Percentiles rank a stretch among this genome's conserved stretches.
Conservation (phyloP, 371 early-diverging fungal genomes). For the Rhizomucor miehei region DNA sequence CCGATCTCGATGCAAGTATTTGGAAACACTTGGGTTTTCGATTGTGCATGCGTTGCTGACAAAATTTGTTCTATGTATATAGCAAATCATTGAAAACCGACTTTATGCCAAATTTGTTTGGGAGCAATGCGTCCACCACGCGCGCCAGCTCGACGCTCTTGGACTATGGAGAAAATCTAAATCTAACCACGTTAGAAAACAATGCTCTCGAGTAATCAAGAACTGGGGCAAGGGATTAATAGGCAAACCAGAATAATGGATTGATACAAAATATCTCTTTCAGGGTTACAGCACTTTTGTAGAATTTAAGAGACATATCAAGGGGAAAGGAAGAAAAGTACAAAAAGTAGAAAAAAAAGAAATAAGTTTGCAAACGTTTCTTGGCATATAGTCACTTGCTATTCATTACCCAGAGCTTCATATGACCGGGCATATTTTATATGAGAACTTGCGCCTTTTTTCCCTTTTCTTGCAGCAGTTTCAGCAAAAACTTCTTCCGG, state of each 20-base stretch:
- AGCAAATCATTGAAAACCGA: slow-evolving; percentile 46
- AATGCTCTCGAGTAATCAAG: slow-evolving; percentile 42
- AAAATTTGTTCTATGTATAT: slow-evolving; percentile 1
- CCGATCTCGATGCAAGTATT: slow-evolving; percentile 51
- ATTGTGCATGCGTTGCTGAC: no score
- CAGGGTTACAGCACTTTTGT: background rate
- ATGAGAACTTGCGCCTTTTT: no score
- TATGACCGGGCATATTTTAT: no score
- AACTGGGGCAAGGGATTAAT: slow-evolving; percentile 52
- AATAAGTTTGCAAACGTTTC: no score
- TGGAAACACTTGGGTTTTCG: no score
- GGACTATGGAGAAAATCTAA: slow-evolving; percentile 34
- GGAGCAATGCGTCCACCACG: slow-evolving; percentile 49
- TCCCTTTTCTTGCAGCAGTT: no score
- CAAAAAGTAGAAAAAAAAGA: no score
- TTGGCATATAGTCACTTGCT: no score
- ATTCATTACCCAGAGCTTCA: no score
- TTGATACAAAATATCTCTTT: background rate
- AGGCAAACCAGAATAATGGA: slow-evolving; percentile 26
- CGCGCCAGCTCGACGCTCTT: slow-evolving; percentile 42
- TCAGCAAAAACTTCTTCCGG: no score
- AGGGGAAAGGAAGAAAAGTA: no score
- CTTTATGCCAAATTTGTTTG: slow-evolving; percentile 45
- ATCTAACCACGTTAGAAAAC: slow-evolving; percentile 36
- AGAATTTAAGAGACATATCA: no score